phyloP scores from a whole-genome alignment of 305 asterid genomes.

The Fraxinus platypoda region DNA sequence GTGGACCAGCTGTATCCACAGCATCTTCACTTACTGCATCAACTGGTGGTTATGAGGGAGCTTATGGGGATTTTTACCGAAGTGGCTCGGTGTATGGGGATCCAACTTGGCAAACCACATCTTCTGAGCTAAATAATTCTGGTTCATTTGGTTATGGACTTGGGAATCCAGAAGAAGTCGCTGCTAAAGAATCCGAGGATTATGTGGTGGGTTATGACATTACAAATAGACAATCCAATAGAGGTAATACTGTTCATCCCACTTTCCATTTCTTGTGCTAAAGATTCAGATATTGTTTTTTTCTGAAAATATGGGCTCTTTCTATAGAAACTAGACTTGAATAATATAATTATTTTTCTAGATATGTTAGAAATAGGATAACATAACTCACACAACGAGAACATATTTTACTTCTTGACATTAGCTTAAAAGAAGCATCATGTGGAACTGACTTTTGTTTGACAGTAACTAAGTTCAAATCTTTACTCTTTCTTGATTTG shows the following conservation, averaged over 20 bases:
- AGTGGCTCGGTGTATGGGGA: conserved; percentile 68
- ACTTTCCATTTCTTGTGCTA: conserved; percentile 4
- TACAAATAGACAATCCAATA: conserved; percentile 68
- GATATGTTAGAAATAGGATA: conserved; percentile 6
- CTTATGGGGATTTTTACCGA: conserved; percentile 64
- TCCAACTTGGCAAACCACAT: conserved; percentile 64
- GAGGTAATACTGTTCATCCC: conserved; percentile 49
- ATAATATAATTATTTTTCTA: not conserved
- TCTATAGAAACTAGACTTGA: not conserved
- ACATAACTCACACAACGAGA: not conserved
- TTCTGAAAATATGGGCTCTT: not conserved
- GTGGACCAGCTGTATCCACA: conserved; percentile 43
- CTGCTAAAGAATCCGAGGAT: conserved; percentile 68
- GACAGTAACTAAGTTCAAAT: not conserved
- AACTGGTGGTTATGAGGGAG: conserved; percentile 57
- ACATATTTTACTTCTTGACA: conserved; percentile 5
- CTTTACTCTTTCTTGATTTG: not conserved
- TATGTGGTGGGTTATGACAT: conserved; percentile 64
- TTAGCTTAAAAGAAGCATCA: not conserved
- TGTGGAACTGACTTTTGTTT: not conserved
- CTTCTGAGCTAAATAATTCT: conserved; percentile 54
- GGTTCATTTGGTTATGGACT: conserved; percentile 73
- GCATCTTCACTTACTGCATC: conserved; percentile 52
- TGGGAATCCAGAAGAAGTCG: conserved; percentile 50
- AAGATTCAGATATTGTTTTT: not conserved